Percentiles rank a stretch among this genome's conserved stretches.
phyloP scores from a whole-genome alignment of 2,329 filamentous ascomycete species.

The Piedraia hortae region DNA sequence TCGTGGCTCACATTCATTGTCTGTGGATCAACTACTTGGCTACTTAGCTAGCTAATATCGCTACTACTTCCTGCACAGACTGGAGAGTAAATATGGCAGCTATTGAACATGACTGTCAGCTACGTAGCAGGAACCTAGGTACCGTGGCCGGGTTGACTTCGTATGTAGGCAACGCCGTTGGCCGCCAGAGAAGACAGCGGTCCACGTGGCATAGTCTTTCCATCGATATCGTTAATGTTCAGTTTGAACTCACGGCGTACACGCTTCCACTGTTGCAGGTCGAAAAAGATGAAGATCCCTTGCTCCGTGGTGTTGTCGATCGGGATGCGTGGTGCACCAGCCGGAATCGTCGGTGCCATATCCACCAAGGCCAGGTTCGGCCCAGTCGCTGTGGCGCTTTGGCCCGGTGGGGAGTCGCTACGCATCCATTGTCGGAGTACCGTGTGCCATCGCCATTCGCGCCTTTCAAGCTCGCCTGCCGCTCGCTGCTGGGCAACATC shows the following conservation, averaged over 20 bases:
- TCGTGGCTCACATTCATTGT: no score
- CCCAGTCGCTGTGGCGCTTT: neutral
- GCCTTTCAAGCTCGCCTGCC: constrained; percentile 28
- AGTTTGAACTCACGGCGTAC: constrained; percentile 25
- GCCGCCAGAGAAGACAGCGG: no score
- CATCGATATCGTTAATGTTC: constrained; percentile 24
- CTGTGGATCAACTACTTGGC: no score
- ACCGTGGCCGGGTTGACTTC: no score
- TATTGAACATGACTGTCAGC: no score
- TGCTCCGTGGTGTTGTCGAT: constrained; percentile 22
- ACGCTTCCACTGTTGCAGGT: constrained; percentile 24
- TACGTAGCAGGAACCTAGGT: no score
- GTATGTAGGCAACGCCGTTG: no score
- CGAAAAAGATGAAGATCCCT: constrained; percentile 27
- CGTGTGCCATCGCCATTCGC: constrained; percentile 28
- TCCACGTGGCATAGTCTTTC: no score
- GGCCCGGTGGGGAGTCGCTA: constrained; percentile 17
- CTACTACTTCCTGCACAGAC: no score
- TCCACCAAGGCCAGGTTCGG: constrained; percentile 7
- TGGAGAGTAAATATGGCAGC: no score
- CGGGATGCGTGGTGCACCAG: constrained; percentile 13
- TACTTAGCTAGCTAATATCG: no score
- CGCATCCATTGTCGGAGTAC: constrained; percentile 27
- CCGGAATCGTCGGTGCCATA: constrained; percentile 6
- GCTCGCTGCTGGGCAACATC: constrained; percentile 39